phyloP scores from a whole-genome alignment of 2,329 filamentous ascomycete genomes.

The Periconia digitata region DNA sequence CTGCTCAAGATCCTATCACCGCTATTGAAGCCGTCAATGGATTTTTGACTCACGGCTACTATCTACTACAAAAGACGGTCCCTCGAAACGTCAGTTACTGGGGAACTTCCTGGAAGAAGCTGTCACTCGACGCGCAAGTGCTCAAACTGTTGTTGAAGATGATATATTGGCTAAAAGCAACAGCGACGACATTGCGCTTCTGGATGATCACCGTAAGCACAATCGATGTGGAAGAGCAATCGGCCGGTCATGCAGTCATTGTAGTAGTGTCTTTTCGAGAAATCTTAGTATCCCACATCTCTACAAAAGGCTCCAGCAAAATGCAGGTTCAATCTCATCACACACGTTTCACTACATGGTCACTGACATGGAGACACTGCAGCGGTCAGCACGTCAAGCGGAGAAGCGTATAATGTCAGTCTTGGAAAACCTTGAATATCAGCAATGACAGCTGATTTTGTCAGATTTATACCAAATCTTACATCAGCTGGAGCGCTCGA shows the following conservation, averaged over 20 bases:
- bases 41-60: conserved; percentile 7
- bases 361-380: neutral
- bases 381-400: conserved; percentile 8
- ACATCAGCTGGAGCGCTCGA: conserved; percentile 11
- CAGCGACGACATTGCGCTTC: conserved; percentile 6
- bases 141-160: neutral
- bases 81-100: conserved; percentile 10
- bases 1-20: neutral
- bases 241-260: conserved; percentile 4
- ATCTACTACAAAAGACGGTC: conserved; percentile 4
- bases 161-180: conserved; percentile 4
- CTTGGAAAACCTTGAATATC: neutral
- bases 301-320: conserved; percentile 5
- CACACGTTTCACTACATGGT: neutral
- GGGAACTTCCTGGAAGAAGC: conserved; percentile 9
- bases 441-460: neutral
- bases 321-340: conserved; percentile 5
- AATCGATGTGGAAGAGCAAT: conserved; percentile 7
- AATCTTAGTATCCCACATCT: conserved; percentile 11
- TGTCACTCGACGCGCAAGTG: neutral
- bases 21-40: conserved; percentile 6
- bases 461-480: conserved; percentile 19
- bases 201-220: conserved; percentile 19
- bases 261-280: conserved; percentile 4
- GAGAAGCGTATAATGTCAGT: conserved; percentile 17